Evolutionary conservation across 2,329 filamentous ascomycete species (phyloP), one percentile per base, ranked within the genome.

Genomic region (Xylariaceae sp.): DNA sequence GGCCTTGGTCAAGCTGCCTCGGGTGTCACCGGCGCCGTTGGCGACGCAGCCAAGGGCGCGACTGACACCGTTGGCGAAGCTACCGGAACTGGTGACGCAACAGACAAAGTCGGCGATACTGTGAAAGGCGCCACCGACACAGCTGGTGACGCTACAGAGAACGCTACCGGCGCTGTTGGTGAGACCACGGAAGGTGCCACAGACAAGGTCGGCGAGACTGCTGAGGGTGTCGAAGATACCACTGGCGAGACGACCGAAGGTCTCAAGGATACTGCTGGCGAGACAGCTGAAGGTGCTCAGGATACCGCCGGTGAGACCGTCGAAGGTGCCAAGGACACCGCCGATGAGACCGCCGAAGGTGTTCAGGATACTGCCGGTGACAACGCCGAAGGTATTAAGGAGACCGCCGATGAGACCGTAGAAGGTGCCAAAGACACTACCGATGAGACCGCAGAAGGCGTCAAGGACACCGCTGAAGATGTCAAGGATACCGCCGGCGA

Each of bases 1-100:
- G 60, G 53, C 11, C 49, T 63, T 17, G 61, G 62, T 31, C 53
- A 56, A 17, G 53, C 61, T 0, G 54, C 61, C 5, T 63, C 64
- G 41, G 50, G 56, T 13, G 52, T 50, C 16, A 63, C 60, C 11
- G 58, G 52, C 3, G 51, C 62, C 1, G 59, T 56, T 18, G 63
- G 61, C 14, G 56, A 61, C 28, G 60, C 61, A 1, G 50, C 58
- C 14, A 58, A 64, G 48, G 56, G 54, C 34, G 60, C 40, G 16
- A 61, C 61, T 7, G 63, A 60, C 34, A 55, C 59, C 5, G 61
- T 54, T 9, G 63, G 63, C 11, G 53, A 60, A 1, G 56, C 61
- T 4, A 57, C 61, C 3, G 62, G 60, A 17, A 60, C 60, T 36
- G 10, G 62, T 14, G 58, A 57, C 28, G 51, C 31, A 10, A 63